Evolutionary conservation across 169 alveolate genomes (phyloP).

Genomic region (Plasmodium chabaudi): DNA sequence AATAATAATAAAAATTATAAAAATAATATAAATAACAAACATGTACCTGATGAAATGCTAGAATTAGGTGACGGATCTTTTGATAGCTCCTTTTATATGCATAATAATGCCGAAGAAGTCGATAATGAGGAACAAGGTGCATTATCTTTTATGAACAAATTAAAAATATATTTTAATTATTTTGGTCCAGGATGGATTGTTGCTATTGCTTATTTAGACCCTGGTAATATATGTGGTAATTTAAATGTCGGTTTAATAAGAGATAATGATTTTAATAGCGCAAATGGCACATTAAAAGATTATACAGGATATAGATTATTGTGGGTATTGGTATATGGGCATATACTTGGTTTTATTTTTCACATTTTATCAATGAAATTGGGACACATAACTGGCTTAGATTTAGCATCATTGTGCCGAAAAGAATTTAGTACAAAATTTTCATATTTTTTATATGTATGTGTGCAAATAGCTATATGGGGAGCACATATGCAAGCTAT

Average conservation of each 20-base stretch:
- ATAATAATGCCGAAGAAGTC: conserved; percentile 12
- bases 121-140: background rate
- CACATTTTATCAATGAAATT: conserved; percentile 80
- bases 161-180: conserved; percentile 74
- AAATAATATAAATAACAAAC: conserved; percentile 4
- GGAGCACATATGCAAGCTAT: conserved; percentile 76
- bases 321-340: conserved; percentile 80
- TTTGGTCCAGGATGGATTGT: conserved; percentile 86
- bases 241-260: conserved; percentile 81
- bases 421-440: conserved; percentile 61
- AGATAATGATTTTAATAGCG: conserved; percentile 4
- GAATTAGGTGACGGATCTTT: conserved; percentile 6
- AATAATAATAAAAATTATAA: conserved; percentile 11
- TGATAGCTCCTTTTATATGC: conserved; percentile 23
- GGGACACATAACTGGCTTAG: conserved; percentile 81
- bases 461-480: conserved; percentile 69
- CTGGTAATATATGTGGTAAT: conserved; percentile 84
- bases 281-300: conserved; percentile 24
- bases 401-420: conserved; percentile 77
- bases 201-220: conserved; percentile 84
- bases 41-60: conserved; percentile 1
- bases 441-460: conserved; percentile 39
- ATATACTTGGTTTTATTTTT: conserved; percentile 78
- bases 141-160: conserved; percentile 13
- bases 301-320: conserved; percentile 78